These are phyloP conservation scores for Suillus sp. DNA, from an alignment of 768 basidiomycete genomes.

Conservation along the genomic window DNA sequence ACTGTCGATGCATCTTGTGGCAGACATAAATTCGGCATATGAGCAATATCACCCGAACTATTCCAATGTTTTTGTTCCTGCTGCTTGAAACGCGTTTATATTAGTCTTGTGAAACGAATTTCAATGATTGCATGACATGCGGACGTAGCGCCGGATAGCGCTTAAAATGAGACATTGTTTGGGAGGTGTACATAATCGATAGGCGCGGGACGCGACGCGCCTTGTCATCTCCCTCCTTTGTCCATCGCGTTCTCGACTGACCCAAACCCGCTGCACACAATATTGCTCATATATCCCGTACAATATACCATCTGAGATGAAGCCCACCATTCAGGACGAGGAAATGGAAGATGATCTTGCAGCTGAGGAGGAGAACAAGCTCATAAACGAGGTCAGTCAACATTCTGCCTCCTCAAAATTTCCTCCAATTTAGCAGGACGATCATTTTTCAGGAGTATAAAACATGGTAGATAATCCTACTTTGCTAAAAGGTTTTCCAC, in stretches of 20 bases:
- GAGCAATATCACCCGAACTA: background rate
- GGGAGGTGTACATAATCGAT: background rate
- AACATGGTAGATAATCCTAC: constrained; percentile 57
- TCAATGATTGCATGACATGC: background rate
- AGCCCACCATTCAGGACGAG: constrained; percentile 50
- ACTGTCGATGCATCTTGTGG: constrained; percentile 15
- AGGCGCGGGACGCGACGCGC: constrained; percentile 29
- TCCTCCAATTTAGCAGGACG: constrained; percentile 13
- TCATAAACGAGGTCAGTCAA: constrained; percentile 76
- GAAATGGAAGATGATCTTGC: constrained; percentile 79
- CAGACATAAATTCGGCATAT: background rate
- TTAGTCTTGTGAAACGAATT: background rate
- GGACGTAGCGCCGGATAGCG: background rate
- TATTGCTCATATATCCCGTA: background rate
- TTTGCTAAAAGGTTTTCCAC: constrained; percentile 1
- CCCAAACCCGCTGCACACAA: background rate
- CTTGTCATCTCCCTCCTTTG: constrained; percentile 11
- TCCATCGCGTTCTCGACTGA: constrained; percentile 3
- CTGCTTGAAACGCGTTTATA: background rate
- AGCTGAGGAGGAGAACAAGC: constrained; percentile 85
- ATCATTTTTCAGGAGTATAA: constrained; percentile 69
- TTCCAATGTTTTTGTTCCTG: background rate
- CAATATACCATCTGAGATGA: constrained; percentile 37
- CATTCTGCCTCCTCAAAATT: constrained; percentile 11
- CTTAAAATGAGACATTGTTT: background rate